These are phyloP conservation scores for Vaccinium darrowii DNA, from an alignment of 148 eudicot genomes.

Conservation along the genomic window DNA sequence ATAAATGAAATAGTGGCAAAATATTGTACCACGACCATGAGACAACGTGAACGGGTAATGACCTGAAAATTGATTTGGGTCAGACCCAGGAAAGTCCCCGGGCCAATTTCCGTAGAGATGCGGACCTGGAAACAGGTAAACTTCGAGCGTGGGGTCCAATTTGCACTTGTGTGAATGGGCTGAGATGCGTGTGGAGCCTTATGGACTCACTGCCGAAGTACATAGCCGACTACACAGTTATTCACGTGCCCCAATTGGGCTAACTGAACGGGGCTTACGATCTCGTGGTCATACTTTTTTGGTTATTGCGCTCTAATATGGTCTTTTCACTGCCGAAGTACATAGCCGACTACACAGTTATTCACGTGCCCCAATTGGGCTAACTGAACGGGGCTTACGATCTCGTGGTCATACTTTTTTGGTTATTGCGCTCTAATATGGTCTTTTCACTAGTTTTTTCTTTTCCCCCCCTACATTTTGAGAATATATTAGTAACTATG, in stretches of 20 bases:
- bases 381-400: constrained; percentile 54
- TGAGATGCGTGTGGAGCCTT: constrained; percentile 40
- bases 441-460: too few relatives aligned
- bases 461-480: too few relatives aligned
- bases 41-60: constrained; percentile 35
- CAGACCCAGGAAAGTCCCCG: constrained; percentile 52
- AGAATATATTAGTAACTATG: too few relatives aligned
- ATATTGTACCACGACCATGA: not conserved
- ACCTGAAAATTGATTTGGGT: too few relatives aligned
- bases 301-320: too few relatives aligned
- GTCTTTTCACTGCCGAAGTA: too few relatives aligned
- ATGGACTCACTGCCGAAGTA: constrained; percentile 5
- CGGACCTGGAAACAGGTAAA: constrained; percentile 34
- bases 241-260: constrained; percentile 32
- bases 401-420: constrained; percentile 18
- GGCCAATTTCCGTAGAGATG: constrained; percentile 39
- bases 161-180: constrained; percentile 16
- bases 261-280: constrained; percentile 54
- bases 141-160: not conserved
- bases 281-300: constrained; percentile 19
- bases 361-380: constrained; percentile 32
- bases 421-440: too few relatives aligned
- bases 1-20: fast-evolving
- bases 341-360: constrained; percentile 36
- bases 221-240: constrained; percentile 37